Conservation (phyloP, 1,139 yeast genomes). For the Nakaseomyces bracarensis region DNA sequence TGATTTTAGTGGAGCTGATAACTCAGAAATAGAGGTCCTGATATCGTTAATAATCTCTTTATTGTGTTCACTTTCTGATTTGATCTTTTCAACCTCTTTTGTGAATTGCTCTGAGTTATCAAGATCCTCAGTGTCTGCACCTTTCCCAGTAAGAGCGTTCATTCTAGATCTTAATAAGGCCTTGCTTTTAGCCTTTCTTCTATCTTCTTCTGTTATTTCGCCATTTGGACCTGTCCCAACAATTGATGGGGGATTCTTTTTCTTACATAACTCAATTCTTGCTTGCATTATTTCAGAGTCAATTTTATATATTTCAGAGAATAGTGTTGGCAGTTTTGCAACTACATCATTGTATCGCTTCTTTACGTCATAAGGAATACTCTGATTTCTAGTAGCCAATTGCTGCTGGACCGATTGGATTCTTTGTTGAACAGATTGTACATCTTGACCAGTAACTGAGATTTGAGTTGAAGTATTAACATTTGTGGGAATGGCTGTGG, state of each 20-base stretch:
- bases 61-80: slow-evolving; percentile 48
- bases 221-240: slow-evolving; percentile 84
- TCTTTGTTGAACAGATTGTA: slow-evolving; percentile 26
- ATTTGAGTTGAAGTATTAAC: background rate
- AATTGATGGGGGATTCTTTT: slow-evolving; percentile 58
- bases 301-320: slow-evolving; percentile 50
- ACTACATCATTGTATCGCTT: slow-evolving; percentile 40
- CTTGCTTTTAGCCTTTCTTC: slow-evolving; percentile 68
- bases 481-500: too few species aligned
- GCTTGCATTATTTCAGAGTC: slow-evolving; percentile 64
- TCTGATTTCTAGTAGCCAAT: slow-evolving; percentile 29
- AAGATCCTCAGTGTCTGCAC: slow-evolving; percentile 32
- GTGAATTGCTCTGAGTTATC: slow-evolving; percentile 44
- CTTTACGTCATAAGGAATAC: slow-evolving; percentile 25
- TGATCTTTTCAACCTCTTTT: slow-evolving; percentile 47
- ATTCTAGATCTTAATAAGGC: slow-evolving; percentile 73
- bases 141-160: slow-evolving; percentile 85
- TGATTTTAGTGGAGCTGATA: slow-evolving; percentile 57
- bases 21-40: slow-evolving; percentile 60
- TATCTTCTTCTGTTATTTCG: slow-evolving; percentile 70
- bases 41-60: slow-evolving; percentile 60
- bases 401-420: slow-evolving; percentile 16
- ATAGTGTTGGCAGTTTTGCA: slow-evolving; percentile 61
- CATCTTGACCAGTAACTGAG: slow-evolving; percentile 53
- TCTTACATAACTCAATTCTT: slow-evolving; percentile 56